A percentile compares a stretch with the other conserved stretches of the same genome.
Evolutionary conservation across 2,329 filamentous ascomycete genomes (phyloP).

Genomic region (Stagonosporopsis cucurbitacearum): DNA sequence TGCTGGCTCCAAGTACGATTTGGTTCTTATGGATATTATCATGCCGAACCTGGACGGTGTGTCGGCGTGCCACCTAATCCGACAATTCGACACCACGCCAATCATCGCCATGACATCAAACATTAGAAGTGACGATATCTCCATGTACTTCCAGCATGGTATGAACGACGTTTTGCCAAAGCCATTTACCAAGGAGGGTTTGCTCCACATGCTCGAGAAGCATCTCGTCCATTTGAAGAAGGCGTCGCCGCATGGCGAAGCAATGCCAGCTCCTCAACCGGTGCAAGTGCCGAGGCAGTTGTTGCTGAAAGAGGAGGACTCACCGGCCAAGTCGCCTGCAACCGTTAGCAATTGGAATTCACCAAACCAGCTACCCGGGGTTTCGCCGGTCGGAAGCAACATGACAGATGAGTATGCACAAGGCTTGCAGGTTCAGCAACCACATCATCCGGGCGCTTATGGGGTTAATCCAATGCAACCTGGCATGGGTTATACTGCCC

Average conservation of each 20-base stretch:
- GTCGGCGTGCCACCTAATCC: constrained; percentile 90
- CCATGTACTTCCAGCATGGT: constrained; percentile 97
- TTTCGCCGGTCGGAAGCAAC: constrained; percentile 61
- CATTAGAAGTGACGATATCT: constrained; percentile 93
- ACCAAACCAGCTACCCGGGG: constrained; percentile 63
- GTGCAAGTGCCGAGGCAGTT: constrained; percentile 61
- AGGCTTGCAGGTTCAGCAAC: constrained; percentile 49
- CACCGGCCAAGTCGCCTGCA: constrained; percentile 66
- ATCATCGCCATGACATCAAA: constrained; percentile 99
- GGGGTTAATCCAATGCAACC: constrained; percentile 44
- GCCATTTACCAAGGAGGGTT: constrained; percentile 86
- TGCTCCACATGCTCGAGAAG: constrained; percentile 83
- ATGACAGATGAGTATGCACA: constrained; percentile 56
- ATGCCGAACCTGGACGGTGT: constrained; percentile 97
- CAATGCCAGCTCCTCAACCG: constrained; percentile 60
- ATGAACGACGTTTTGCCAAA: constrained; percentile 94
- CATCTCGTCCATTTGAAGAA: constrained; percentile 86
- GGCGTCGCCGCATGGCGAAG: constrained; percentile 52
- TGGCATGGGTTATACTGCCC: constrained; percentile 48
- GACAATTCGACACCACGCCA: constrained; percentile 82
- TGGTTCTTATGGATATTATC: constrained; percentile 71
- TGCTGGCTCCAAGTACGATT: constrained; percentile 67
- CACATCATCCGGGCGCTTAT: constrained; percentile 48
- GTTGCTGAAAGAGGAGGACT: constrained; percentile 66
- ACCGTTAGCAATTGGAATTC: constrained; percentile 69